Evolutionary conservation across 2,329 filamentous ascomycete species (phyloP).

Genomic region (Nigrospora oryzae): DNA sequence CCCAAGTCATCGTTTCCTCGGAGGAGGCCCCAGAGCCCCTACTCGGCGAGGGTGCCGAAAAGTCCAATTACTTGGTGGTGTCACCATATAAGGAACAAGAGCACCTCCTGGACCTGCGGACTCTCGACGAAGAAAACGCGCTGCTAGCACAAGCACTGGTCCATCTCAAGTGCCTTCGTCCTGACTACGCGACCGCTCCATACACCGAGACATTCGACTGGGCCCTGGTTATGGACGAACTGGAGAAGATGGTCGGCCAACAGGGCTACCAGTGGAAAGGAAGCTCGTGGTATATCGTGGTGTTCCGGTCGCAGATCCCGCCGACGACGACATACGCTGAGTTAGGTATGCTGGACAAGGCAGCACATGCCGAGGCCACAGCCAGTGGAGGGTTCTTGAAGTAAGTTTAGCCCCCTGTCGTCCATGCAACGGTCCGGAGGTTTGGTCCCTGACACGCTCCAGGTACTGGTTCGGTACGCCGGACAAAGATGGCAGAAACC

Average conservation of each 20-base stretch:
- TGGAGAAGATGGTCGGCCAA: slow-evolving; percentile 41
- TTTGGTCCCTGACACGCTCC: slow-evolving; percentile 10
- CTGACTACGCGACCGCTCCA: slow-evolving; percentile 67
- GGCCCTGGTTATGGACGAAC: slow-evolving; percentile 47
- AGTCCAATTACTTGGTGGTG: slow-evolving; percentile 44
- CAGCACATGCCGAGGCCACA: slow-evolving; percentile 72
- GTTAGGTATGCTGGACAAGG: slow-evolving; percentile 66
- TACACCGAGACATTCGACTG: slow-evolving; percentile 77
- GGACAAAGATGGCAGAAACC: slow-evolving; percentile 61
- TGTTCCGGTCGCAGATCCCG: slow-evolving; percentile 69
- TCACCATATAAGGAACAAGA: slow-evolving; percentile 67
- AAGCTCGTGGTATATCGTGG: slow-evolving; percentile 72
- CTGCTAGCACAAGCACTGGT: slow-evolving; percentile 67
- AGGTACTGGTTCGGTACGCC: slow-evolving; percentile 84
- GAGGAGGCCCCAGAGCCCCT: neutral
- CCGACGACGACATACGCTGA: slow-evolving; percentile 57
- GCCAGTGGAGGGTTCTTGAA: slow-evolving; percentile 76
- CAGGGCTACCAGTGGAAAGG: slow-evolving; percentile 48
- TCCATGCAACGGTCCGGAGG: slow-evolving; percentile 2
- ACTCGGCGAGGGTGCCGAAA: neutral
- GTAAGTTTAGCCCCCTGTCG: slow-evolving; percentile 27
- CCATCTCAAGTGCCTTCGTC: slow-evolving; percentile 49
- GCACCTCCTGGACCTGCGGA: slow-evolving; percentile 66
- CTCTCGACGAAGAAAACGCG: slow-evolving; percentile 55
- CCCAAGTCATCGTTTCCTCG: neutral